Evolutionary conservation across 1,139 yeast species (phyloP).

Genomic region (Sugiyamaella novakii): DNA sequence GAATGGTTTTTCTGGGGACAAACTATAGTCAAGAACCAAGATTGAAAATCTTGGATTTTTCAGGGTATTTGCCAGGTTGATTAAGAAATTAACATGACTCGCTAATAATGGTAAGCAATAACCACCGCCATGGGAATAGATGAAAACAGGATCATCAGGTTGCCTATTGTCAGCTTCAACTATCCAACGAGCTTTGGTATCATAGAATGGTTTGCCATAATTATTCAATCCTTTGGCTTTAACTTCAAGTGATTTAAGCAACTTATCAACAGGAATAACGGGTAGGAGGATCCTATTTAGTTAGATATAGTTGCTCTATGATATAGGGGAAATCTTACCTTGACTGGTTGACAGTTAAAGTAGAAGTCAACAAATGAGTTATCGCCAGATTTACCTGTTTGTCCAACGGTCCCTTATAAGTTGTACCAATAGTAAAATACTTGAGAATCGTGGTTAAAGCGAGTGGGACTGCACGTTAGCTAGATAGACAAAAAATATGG

Average conservation of each 20-base stretch:
- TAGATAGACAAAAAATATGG: not conserved
- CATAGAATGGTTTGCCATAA: constrained; percentile 11
- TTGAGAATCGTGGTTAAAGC: constrained; percentile 13
- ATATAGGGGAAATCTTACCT: constrained; percentile 18
- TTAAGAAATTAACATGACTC: constrained; percentile 36
- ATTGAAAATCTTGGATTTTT: constrained; percentile 37
- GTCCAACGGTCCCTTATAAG: constrained; percentile 16
- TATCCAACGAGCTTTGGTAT: constrained; percentile 28
- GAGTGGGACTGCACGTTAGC: constrained; percentile 5
- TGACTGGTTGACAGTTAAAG: constrained; percentile 14
- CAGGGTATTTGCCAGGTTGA: constrained; percentile 46
- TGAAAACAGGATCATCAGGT: constrained; percentile 33
- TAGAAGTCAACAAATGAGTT: constrained; percentile 15
- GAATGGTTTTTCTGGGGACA: constrained; percentile 42
- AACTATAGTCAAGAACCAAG: constrained; percentile 46
- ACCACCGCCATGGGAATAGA: constrained; percentile 49
- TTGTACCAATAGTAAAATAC: constrained; percentile 17
- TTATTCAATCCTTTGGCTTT: constrained; percentile 18
- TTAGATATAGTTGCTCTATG: too few species aligned
- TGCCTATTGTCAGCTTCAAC: constrained; percentile 32
- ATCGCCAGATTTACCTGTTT: constrained; percentile 16
- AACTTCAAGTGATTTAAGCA: constrained; percentile 10
- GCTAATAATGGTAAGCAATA: constrained; percentile 42
- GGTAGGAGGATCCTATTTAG: constrained; percentile 14
- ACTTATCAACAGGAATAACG: constrained; percentile 5